Conservation (phyloP, 768 basidiomycete genomes). For the Kwoniella dendrophila region DNA sequence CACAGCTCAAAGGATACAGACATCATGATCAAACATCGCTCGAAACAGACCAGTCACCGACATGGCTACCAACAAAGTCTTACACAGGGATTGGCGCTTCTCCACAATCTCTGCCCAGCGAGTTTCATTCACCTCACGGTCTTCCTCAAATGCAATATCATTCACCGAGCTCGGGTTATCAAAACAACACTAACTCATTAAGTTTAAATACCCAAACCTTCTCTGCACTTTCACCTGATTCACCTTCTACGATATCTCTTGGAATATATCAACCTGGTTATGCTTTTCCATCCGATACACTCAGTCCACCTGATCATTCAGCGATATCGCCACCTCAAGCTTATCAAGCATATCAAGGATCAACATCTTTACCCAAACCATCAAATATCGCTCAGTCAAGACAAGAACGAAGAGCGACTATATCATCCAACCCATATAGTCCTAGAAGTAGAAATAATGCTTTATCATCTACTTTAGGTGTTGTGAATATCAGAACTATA, state of each 20-base stretch:
- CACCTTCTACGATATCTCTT: slow-evolving; percentile 35
- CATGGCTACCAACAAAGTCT: not conserved
- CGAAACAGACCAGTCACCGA: not conserved
- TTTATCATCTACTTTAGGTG: not conserved
- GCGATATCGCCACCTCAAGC: slow-evolving; percentile 1
- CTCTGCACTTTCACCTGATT: slow-evolving; percentile 8
- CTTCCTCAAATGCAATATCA: slow-evolving; percentile 3
- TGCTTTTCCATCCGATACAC: slow-evolving; percentile 13
- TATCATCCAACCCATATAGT: slow-evolving; percentile 22
- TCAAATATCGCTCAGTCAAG: not conserved
- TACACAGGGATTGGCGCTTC: not conserved
- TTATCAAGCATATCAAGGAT: not conserved
- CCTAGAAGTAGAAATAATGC: slow-evolving; percentile 3
- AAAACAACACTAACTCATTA: not conserved
- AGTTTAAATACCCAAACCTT: slow-evolving; percentile 1
- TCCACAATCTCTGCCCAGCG: slow-evolving; percentile 12
- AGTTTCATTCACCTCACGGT: not conserved
- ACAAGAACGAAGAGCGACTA: slow-evolving; percentile 18
- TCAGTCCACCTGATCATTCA: not conserved
- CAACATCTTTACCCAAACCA: slow-evolving; percentile 1
- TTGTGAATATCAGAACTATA: slow-evolving; percentile 4
- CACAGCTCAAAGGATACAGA: not conserved
- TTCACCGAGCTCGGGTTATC: not conserved
- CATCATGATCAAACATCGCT: not conserved
- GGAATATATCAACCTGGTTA: slow-evolving; percentile 40